These are phyloP conservation scores for Tricholoma bakamatsutake DNA, from an alignment of 768 basidiomycete species.

Conservation along the genomic window DNA sequence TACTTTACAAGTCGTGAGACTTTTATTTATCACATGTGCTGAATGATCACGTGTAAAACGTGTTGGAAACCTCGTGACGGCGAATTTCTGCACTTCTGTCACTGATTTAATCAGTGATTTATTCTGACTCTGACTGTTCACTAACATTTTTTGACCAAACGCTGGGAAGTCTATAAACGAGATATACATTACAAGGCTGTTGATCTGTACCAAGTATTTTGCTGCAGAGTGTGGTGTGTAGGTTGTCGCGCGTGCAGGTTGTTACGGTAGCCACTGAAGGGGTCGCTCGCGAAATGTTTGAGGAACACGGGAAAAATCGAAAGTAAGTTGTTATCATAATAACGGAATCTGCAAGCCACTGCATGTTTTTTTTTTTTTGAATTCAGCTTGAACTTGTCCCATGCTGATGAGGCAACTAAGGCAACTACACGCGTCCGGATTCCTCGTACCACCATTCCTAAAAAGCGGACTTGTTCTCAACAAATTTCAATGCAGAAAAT, in stretches of 20 bases:
- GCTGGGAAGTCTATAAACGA: not conserved
- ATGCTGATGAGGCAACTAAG: not conserved
- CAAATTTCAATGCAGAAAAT: not conserved
- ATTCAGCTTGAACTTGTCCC: not conserved
- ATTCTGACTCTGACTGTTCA: no score
- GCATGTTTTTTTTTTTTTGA: not conserved
- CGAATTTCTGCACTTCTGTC: not conserved
- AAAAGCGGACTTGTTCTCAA: not conserved
- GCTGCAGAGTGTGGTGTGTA: not conserved
- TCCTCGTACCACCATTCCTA: not conserved
- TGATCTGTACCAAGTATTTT: not conserved
- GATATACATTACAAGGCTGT: not conserved
- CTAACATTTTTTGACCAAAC: not conserved
- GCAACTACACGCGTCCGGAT: not conserved
- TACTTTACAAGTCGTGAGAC: no score
- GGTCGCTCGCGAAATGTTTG: not conserved
- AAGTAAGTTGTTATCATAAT: not conserved
- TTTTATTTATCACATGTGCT: no score
- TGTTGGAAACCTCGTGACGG: not conserved
- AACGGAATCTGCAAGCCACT: not conserved
- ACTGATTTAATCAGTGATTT: no score
- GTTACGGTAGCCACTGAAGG: not conserved
- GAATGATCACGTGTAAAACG: not conserved
- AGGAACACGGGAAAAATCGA: not conserved
- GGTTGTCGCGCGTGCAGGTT: not conserved